Percentiles rank a stretch among this genome's conserved stretches.
Conservation (phyloP, 1,284 basidiomycete species). For the Heimioporus retisporus region DNA sequence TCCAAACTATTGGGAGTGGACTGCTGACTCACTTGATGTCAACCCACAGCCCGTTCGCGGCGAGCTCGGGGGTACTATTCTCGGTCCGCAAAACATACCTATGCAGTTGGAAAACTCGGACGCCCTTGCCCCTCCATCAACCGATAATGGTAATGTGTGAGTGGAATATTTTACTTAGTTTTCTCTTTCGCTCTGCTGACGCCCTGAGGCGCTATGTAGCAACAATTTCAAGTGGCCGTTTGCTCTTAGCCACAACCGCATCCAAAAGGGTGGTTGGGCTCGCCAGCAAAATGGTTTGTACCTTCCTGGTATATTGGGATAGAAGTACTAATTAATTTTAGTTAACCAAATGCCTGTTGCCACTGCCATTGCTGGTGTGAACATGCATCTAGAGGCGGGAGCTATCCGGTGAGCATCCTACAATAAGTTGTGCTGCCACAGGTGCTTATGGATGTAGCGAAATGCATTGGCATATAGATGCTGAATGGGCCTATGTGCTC, state of each 20-base stretch:
- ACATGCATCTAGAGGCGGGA: constrained; percentile 68
- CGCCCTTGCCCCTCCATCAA: constrained; percentile 60
- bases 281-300: constrained; percentile 60
- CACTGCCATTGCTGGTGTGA: constrained; percentile 54
- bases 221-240: constrained; percentile 71
- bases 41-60: constrained; percentile 51
- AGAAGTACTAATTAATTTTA: constrained; percentile 23
- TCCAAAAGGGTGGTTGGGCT: constrained; percentile 69
- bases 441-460: constrained; percentile 48
- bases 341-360: constrained; percentile 57
- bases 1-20: constrained; percentile 45
- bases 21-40: constrained; percentile 27
- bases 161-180: constrained; percentile 3
- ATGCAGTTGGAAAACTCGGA: constrained; percentile 62
- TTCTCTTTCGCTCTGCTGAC: constrained; percentile 2
- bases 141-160: constrained; percentile 56
- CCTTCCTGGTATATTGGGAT: background rate
- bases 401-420: constrained; percentile 53
- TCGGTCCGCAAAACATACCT: constrained; percentile 61
- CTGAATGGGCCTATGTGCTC: constrained; percentile 66
- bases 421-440: background rate
- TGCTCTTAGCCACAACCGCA: constrained; percentile 62
- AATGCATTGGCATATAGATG: constrained; percentile 69
- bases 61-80: constrained; percentile 49
- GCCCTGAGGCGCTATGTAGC: constrained; percentile 23